These are phyloP conservation scores for Botrytis aclada DNA, from an alignment of 2,329 filamentous ascomycete species.

Conservation along the genomic window DNA sequence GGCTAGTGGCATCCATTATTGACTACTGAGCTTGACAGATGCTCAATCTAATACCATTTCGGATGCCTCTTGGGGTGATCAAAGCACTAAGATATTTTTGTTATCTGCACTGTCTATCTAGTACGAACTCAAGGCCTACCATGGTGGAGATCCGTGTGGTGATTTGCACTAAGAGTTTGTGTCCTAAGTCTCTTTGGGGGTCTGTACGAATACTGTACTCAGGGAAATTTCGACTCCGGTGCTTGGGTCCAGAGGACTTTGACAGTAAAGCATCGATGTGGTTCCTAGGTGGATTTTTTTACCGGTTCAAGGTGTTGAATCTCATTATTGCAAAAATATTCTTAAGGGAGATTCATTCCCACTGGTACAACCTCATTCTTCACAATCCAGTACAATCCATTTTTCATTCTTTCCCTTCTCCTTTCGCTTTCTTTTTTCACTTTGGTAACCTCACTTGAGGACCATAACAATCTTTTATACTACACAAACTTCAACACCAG, in stretches of 20 bases:
- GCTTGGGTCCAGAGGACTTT: background rate
- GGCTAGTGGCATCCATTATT: background rate
- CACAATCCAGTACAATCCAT: background rate
- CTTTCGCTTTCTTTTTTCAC: background rate
- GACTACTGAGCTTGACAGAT: constrained; percentile 1
- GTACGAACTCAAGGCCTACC: background rate
- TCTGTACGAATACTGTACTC: background rate
- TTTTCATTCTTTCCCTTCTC: background rate
- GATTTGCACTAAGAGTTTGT: background rate
- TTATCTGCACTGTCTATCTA: background rate
- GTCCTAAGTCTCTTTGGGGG: background rate
- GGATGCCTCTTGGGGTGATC: background rate
- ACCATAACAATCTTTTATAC: background rate
- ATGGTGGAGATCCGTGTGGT: background rate
- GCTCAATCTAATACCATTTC: background rate
- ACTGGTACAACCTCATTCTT: background rate
- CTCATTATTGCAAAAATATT: background rate
- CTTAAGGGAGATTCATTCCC: constrained; percentile 7
- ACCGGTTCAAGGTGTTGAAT: background rate
- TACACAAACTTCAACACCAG: background rate
- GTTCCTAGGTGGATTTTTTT: background rate
- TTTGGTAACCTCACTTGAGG: constrained; percentile 8
- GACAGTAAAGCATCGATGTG: background rate
- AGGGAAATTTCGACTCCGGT: background rate
- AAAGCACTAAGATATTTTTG: background rate